Conservation (phyloP, 495 filamentous ascomycete species). For the Penicillium mononematosum region DNA sequence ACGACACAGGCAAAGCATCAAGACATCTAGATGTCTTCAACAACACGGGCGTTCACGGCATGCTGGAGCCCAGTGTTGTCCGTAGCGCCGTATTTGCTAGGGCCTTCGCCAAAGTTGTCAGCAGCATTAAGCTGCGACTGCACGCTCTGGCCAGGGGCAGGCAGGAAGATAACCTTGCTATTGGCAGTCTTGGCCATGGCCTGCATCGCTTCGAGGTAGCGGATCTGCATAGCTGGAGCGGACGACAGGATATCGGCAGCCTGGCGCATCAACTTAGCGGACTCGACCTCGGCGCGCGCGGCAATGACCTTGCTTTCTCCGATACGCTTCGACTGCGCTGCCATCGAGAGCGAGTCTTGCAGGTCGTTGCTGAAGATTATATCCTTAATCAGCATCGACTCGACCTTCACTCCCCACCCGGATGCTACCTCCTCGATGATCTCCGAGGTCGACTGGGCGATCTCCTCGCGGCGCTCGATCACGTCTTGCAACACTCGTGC, state of each 20-base stretch:
- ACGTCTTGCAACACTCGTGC: constrained; percentile 97
- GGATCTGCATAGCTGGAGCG: constrained; percentile 98
- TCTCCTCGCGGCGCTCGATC: constrained; percentile 97
- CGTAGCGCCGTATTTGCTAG: constrained; percentile 49
- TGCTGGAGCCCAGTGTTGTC: constrained; percentile 67
- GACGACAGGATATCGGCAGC: constrained; percentile 92
- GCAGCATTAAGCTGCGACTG: constrained; percentile 49
- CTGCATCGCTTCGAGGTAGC: constrained; percentile 99
- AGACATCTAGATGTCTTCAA: constrained; percentile 74
- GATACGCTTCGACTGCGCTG: constrained; percentile 96
- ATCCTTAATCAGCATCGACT: constrained; percentile 99
- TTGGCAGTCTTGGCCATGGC: constrained; percentile 96
- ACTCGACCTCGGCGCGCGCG: constrained; percentile 94
- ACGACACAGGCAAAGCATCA: neutral
- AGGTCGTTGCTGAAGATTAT: constrained; percentile 96
- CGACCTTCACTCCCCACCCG: constrained; percentile 94
- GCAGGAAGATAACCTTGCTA: constrained; percentile 96
- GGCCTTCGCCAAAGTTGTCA: constrained; percentile 58
- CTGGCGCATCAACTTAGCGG: constrained; percentile 95
- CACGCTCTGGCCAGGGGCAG: constrained; percentile 53
- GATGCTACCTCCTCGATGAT: constrained; percentile 95
- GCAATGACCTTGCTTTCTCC: constrained; percentile 98
- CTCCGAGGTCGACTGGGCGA: constrained; percentile 89
- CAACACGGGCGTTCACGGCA: constrained; percentile 78
- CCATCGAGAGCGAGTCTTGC: constrained; percentile 98